Evolutionary conservation across 148 eudicot species (phyloP).

Genomic region (Rhododendron williamsianum): DNA sequence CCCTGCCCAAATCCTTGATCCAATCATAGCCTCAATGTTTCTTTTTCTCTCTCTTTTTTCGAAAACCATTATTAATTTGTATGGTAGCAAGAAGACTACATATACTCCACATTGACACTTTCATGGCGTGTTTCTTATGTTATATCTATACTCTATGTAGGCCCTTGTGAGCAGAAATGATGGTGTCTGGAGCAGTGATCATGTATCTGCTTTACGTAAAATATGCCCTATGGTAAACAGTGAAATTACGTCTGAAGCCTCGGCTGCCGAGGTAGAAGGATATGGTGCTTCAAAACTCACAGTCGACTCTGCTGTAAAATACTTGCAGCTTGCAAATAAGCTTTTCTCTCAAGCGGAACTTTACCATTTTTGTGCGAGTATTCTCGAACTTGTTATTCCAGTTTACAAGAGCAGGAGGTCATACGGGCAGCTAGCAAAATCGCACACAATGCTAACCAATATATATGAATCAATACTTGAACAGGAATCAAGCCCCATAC

Average conservation of each 20-base stretch:
- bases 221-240: constrained; percentile 96
- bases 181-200: constrained; percentile 95
- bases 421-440: constrained; percentile 95
- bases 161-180: constrained; percentile 96
- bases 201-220: constrained; percentile 74
- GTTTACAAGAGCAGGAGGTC: constrained; percentile 94
- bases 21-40: neutral
- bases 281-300: constrained; percentile 99
- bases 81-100: neutral
- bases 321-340: constrained; percentile 96
- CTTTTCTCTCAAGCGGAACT: constrained; percentile 98
- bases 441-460: constrained; percentile 93
- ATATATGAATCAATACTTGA: constrained; percentile 96
- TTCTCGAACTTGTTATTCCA: constrained; percentile 94
- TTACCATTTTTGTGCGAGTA: constrained; percentile 91
- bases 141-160: constrained; percentile 29
- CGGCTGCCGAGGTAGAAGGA: constrained; percentile 99
- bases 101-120: constrained; percentile 8
- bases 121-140: neutral
- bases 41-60: neutral
- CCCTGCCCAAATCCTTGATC: neutral
- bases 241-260: constrained; percentile 81
- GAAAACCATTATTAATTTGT: neutral
- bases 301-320: constrained; percentile 95
- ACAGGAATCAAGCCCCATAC: constrained; percentile 99